Conservation (phyloP, 805 yeast genomes). For the Lipomyces chichibuensis region DNA sequence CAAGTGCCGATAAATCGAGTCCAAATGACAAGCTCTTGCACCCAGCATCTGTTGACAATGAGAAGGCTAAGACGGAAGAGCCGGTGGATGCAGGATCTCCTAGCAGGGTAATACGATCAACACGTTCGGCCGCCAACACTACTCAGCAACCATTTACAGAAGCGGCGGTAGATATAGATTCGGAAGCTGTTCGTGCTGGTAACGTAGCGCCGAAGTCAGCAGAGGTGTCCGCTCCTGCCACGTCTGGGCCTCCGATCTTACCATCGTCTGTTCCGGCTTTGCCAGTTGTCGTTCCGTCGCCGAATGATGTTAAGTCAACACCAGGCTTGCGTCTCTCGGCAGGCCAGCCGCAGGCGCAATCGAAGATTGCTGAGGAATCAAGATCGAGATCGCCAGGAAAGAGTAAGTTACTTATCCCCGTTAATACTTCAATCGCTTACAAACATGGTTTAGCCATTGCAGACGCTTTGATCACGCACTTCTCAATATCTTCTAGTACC, state of each 20-base stretch:
- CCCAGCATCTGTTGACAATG: background rate
- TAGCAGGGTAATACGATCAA: conserved; percentile 1
- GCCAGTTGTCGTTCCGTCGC: conserved; percentile 25
- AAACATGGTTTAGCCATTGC: conserved; percentile 12
- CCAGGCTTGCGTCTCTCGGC: conserved; percentile 1
- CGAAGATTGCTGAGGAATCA: conserved; percentile 29
- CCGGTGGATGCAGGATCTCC: background rate
- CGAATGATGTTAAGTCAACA: conserved; percentile 1
- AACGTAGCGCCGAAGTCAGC: conserved; percentile 2
- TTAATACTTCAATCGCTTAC: background rate
- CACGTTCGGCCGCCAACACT: background rate
- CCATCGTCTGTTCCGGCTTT: conserved; percentile 27
- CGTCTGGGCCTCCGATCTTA: conserved; percentile 9
- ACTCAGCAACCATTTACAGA: background rate
- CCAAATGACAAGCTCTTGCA: background rate
- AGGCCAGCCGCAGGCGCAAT: conserved; percentile 3
- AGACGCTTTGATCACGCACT: conserved; percentile 33
- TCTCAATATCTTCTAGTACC: conserved; percentile 23
- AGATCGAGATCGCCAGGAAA: conserved; percentile 27
- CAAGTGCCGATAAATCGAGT: conserved; percentile 1
- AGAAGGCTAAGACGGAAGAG: conserved; percentile 2
- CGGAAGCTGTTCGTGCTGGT: background rate
- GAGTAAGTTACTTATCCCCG: conserved; percentile 12
- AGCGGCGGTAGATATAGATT: background rate
- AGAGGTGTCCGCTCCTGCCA: background rate